A percentile compares a stretch with the other conserved stretches of the same genome.
These are phyloP conservation scores for Sarocladium strictum DNA, from an alignment of 2,329 filamentous ascomycete species.

Conservation along the genomic window DNA sequence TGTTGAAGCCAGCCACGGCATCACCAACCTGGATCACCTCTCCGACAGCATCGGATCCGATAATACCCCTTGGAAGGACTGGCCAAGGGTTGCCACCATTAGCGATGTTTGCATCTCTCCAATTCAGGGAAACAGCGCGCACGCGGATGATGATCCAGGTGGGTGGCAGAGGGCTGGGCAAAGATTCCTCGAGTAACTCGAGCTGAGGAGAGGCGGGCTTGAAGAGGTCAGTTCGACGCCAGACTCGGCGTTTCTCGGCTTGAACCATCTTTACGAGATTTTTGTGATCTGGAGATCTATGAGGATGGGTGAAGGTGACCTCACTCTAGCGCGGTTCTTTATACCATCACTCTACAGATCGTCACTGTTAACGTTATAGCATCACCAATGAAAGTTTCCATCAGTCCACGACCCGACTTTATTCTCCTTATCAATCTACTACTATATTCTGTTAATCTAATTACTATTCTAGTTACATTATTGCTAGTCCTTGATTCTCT, in stretches of 20 bases:
- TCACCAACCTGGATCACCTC: slow-evolving; percentile 33
- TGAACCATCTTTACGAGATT: too few relatives aligned
- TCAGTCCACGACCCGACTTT: too few relatives aligned
- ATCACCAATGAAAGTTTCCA: too few relatives aligned
- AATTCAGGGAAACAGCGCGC: slow-evolving; percentile 27
- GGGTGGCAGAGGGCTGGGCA: slow-evolving; percentile 23
- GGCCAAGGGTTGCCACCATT: slow-evolving; percentile 35
- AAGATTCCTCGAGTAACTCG: slow-evolving; percentile 25
- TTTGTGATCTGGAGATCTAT: too few relatives aligned
- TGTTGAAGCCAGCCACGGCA: slow-evolving; percentile 21
- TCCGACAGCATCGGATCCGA: slow-evolving; percentile 34
- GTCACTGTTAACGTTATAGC: too few relatives aligned
- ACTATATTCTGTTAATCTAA: too few relatives aligned
- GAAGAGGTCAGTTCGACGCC: slow-evolving; percentile 23
- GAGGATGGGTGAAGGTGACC: too few relatives aligned
- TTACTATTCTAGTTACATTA: too few relatives aligned
- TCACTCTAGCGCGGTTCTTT: too few relatives aligned
- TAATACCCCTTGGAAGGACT: slow-evolving; percentile 25
- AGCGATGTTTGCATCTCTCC: slow-evolving; percentile 28
- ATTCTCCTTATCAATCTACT: too few relatives aligned
- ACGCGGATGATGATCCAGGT: slow-evolving; percentile 26
- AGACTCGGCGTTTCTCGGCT: slow-evolving; percentile 15
- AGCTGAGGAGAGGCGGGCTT: slow-evolving; percentile 25
- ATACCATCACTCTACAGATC: too few relatives aligned
- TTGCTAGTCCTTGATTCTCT: too few relatives aligned